Evolutionary conservation across 2,329 filamentous ascomycete species (phyloP), one percentile per base, ranked within the genome.

Genomic region (Colletotrichum tofieldiae): DNA sequence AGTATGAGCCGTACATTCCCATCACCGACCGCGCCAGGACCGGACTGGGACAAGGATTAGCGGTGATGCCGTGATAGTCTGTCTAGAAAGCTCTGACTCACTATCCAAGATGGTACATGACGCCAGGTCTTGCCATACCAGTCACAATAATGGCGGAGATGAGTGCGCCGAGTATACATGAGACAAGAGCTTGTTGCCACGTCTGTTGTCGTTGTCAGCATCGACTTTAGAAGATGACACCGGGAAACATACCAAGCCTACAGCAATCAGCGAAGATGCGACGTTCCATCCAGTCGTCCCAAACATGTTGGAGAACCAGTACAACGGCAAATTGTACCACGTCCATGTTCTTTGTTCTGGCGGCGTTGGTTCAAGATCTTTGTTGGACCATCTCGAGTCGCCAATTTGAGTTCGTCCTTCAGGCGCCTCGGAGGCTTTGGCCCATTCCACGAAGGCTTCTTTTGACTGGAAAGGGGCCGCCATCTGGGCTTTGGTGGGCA

Each of bases 1-100:
- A 83, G 71, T 82, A 83, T 2, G 82, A 79, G n/a, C 82, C 83
- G 77, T 81, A 85, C 76, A 83, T 82, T 20, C 83, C 83, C 80
- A 82, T 82, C 29, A 81, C 78, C 0, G 79, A 79, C 18, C 83
- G 78, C 58, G 79, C 81, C 37, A 83, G 79, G 14, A 84, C 79
- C 16, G 83, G 81, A 72, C 75, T 76, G 9, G 29, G 23, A 3
- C 2, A 11, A 18, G 2, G 0, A 51, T 75, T n/a, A 76, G 60
- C 4, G 5, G 7, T 20, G 0, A 5, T 12, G 1, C 5, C 0
- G 12, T 1, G 9, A 5, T 9, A 1, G 12, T 8, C 9, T 2
- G 8, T 54, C 8, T 9, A 7, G 26, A 23, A 20, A n/a, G 16
- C 1, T 23, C 23, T 0, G 6, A 75, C 76, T 55, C 47, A 77